phyloP scores from a whole-genome alignment of 2,329 filamentous ascomycete genomes.

The Tricladium varicosporioides region DNA sequence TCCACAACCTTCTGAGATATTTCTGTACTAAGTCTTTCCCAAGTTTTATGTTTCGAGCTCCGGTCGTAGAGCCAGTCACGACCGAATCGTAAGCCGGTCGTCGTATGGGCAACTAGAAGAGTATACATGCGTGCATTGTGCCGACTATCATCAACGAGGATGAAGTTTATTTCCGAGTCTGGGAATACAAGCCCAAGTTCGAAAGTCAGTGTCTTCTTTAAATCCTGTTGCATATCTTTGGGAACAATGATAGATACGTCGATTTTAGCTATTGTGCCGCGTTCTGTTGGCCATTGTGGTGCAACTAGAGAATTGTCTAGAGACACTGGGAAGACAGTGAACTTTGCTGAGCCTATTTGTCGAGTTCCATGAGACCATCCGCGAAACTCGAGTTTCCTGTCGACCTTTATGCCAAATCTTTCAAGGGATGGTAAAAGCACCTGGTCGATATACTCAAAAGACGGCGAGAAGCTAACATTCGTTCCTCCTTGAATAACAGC shows the following conservation, averaged over 20 bases:
- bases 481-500: conserved; percentile 57
- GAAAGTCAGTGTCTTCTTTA: conserved; percentile 41
- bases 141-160: conserved; percentile 49
- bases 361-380: conserved; percentile 44
- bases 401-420: conserved; percentile 48
- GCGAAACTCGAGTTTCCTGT: conserved; percentile 43
- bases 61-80: conserved; percentile 46
- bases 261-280: conserved; percentile 42
- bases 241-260: conserved; percentile 53
- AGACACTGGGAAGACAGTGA: conserved; percentile 44
- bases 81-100: conserved; percentile 45
- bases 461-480: conserved; percentile 55
- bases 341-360: conserved; percentile 37
- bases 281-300: conserved; percentile 27
- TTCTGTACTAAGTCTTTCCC: conserved; percentile 34
- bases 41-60: conserved; percentile 33
- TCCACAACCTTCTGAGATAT: conserved; percentile 46
- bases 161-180: conserved; percentile 43
- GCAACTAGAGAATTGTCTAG: conserved; percentile 39
- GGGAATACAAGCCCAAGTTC: conserved; percentile 45
- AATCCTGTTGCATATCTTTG: conserved; percentile 38
- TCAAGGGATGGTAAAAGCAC: conserved; percentile 55
- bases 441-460: conserved; percentile 63
- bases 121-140: conserved; percentile 52
- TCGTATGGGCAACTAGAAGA: conserved; percentile 54